Percentiles rank a stretch among this genome's conserved stretches.
Conservation (phyloP, 163 green algal genomes). For the Chlamydomonas reinhardtii region DNA sequence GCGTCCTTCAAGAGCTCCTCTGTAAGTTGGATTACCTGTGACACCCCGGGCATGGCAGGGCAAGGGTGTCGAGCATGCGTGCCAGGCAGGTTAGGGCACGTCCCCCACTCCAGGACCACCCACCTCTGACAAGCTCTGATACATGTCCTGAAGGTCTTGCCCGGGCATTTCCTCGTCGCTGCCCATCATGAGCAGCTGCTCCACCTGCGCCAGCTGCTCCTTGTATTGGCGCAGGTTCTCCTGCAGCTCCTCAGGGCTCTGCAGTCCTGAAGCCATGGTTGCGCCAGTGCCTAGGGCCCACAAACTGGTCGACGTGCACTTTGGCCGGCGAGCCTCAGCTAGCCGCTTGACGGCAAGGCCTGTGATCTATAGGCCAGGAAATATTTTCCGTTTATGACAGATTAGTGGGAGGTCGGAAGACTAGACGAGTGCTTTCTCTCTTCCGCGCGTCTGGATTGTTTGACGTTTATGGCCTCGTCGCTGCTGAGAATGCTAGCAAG, state of each 20-base stretch:
- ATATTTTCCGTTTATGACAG: no score
- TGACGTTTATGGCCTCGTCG: no score
- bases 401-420: no score
- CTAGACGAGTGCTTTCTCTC: no score
- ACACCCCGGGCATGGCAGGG: not conserved
- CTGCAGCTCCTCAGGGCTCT: conserved; percentile 69
- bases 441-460: no score
- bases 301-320: no score
- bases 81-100: not conserved
- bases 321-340: no score
- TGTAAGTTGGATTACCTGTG: conserved; percentile 87
- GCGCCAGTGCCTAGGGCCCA: not conserved
- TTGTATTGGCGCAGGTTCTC: conserved; percentile 78
- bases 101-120: no score
- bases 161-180: conserved; percentile 69
- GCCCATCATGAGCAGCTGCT: conserved; percentile 81
- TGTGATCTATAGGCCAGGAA: no score
- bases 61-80: no score
- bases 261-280: conserved; percentile 32
- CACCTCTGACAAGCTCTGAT: conserved; percentile 81
- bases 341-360: no score
- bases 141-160: conserved; percentile 84
- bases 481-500: no score
- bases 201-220: conserved; percentile 81
- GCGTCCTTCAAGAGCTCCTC: conserved; percentile 81